These are phyloP conservation scores for Candida sanyaensis DNA, from an alignment of 1,139 yeast genomes.

Conservation along the genomic window DNA sequence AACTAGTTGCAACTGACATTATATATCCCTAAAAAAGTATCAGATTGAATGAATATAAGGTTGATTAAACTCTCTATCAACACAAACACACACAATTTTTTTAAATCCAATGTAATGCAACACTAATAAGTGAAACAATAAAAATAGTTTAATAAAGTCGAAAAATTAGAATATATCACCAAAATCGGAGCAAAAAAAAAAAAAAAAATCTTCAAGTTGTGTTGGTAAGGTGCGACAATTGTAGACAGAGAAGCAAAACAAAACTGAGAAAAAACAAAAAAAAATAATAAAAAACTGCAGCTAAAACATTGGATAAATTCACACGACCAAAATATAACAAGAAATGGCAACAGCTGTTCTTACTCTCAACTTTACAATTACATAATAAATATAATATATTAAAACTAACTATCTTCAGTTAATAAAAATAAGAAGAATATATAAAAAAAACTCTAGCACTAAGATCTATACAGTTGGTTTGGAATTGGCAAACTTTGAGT, in stretches of 20 bases:
- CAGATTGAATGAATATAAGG: not conserved
- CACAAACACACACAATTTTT: not conserved
- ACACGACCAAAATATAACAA: too few species aligned
- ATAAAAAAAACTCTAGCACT: not conserved
- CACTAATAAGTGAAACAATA: too few species aligned
- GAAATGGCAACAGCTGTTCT: too few species aligned
- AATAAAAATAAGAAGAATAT: too few species aligned
- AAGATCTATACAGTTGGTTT: slow-evolving; percentile 7
- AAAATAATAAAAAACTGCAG: not conserved
- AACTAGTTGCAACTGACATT: slow-evolving; percentile 2
- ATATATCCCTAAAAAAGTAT: not conserved
- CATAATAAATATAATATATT: not conserved
- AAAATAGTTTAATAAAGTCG: not conserved
- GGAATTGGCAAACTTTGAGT: slow-evolving; percentile 18
- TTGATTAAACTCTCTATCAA: not conserved
- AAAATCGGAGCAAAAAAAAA: not conserved
- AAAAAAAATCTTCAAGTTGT: not conserved
- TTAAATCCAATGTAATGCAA: too few species aligned
- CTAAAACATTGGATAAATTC: not conserved
- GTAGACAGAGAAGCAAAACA: too few species aligned
- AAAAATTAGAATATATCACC: not conserved
- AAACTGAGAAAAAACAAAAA: not conserved
- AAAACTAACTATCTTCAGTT: not conserved
- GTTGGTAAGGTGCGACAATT: not conserved
- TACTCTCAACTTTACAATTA: not conserved